Evolutionary conservation across 148 eudicot genomes (phyloP).

Genomic region (Fagopyrum homotropicum): DNA sequence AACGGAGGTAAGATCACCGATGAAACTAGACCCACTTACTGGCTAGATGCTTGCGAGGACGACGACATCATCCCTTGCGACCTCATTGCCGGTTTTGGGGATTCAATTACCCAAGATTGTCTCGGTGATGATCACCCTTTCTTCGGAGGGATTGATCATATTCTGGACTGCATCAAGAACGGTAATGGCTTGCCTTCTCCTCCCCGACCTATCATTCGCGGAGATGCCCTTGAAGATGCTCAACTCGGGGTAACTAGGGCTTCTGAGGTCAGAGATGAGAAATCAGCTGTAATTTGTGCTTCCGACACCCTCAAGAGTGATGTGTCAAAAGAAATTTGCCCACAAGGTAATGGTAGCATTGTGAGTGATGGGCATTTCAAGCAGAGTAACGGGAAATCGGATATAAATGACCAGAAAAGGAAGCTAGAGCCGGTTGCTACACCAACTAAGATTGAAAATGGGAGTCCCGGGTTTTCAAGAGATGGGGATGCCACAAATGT

Average conservation of each 20-base stretch:
- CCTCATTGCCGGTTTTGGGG: constrained; percentile 31
- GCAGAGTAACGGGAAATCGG: constrained; percentile 13
- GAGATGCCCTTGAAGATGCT: constrained; percentile 6
- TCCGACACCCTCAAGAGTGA: background rate
- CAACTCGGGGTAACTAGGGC: constrained; percentile 7
- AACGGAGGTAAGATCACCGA: constrained; percentile 19
- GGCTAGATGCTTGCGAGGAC: constrained; percentile 94
- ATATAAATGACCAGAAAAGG: constrained; percentile 14
- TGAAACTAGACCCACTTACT: constrained; percentile 47
- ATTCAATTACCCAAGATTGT: constrained; percentile 15
- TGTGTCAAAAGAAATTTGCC: background rate
- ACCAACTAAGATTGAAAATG: constrained; percentile 12
- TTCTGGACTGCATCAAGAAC: constrained; percentile 56
- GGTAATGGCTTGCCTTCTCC: constrained; percentile 33
- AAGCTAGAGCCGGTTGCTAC: constrained; percentile 15
- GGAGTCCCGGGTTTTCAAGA: constrained; percentile 5
- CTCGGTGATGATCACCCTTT: constrained; percentile 39
- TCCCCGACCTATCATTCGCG: background rate
- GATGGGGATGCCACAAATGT: constrained; percentile 22
- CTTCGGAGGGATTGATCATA: constrained; percentile 64
- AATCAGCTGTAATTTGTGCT: background rate
- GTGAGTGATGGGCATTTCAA: background rate
- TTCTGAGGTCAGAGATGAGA: constrained; percentile 17
- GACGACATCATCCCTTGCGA: constrained; percentile 40
- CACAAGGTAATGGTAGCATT: constrained; percentile 1